phyloP scores from a whole-genome alignment of 768 basidiomycete species.

The Holtermannia corniformis region DNA sequence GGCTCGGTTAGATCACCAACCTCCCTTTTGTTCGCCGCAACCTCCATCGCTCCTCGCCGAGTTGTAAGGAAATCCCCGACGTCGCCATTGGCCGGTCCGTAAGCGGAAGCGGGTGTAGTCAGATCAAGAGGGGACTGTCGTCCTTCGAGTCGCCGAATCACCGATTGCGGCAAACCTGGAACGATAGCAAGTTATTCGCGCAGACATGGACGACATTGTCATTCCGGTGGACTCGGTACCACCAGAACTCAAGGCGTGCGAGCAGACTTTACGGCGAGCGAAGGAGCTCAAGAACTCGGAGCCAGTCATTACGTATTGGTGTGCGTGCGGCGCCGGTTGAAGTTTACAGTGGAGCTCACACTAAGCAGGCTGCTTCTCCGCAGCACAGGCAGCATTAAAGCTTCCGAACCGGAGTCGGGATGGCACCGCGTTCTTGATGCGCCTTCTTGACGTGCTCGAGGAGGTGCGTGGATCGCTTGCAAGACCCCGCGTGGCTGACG shows the following conservation, averaged over 20 bases:
- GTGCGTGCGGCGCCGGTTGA: slow-evolving; percentile 47
- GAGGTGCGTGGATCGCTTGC: slow-evolving; percentile 37
- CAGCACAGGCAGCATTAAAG: slow-evolving; percentile 74
- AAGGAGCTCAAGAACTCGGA: slow-evolving; percentile 75
- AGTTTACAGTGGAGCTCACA: background rate
- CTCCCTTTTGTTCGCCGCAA: no score
- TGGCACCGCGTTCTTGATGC: slow-evolving; percentile 60
- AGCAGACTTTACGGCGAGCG: slow-evolving; percentile 79
- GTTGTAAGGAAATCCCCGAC: no score
- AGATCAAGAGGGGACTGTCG: no score
- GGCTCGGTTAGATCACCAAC: no score
- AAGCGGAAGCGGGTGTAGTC: no score
- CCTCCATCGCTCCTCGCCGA: no score
- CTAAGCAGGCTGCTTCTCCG: slow-evolving; percentile 74
- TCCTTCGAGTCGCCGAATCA: no score
- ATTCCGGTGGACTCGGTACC: slow-evolving; percentile 36
- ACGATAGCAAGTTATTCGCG: no score
- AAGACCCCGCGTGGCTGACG: background rate
- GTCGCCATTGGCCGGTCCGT: no score
- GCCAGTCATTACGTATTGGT: slow-evolving; percentile 89
- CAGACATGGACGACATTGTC: slow-evolving; percentile 25
- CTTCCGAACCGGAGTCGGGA: slow-evolving; percentile 52
- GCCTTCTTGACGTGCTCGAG: slow-evolving; percentile 69
- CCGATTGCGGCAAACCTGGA: no score
- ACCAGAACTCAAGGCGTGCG: slow-evolving; percentile 47